Base-by-base conservation (phyloP, 257 asterid species). In the Coffea canephora region DNA sequence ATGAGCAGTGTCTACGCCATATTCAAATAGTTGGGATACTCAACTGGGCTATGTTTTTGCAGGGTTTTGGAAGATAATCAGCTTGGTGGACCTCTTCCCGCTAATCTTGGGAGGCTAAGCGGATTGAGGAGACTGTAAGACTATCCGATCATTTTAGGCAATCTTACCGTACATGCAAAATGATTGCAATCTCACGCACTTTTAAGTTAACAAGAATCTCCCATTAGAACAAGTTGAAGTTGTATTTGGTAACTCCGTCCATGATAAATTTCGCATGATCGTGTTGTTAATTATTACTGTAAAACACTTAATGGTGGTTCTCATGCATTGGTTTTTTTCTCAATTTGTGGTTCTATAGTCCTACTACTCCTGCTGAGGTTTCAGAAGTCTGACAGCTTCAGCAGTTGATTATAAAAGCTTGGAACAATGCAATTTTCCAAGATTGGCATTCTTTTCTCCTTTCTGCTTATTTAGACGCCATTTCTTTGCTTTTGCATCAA, bases 21-120 rank as follows among this genome's bases (percentile, higher is more conserved):
- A 13, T 57, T 81, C 13, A 57, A 57, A 23, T 27, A n/a, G 31
- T 66, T 36, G 79, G 39, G 77, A 71, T 39, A 57, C 68, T 69
- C 71, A 57, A 69, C 36, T 75, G 36, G 68, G 8, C 11, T 74
- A 61, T 39, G 46, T 72, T 54, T 54, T 12, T 78, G 46, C 82
- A 95, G 99, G 82, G 76, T 87, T 34, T 78, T 95, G 97, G 98
- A 93, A 83, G 90, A 88, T 83, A 95, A 93, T 87, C 85, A 84
- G 84, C 93, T 95, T 9, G 94, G 78, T 82, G 99, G 99, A 87
- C 87, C 91, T 85, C 92, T 95, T 80, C 94, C 94, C 6, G 72
- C 55, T 73, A 88, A 74, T 78, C 89, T 95, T 21, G 98, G 98
- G 85, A 84, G 77, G 71, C 87, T 93, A 93, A 86, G 88, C 69